Conservation (phyloP, 2,329 filamentous ascomycete species). For the Colletotrichum sansevieriae region DNA sequence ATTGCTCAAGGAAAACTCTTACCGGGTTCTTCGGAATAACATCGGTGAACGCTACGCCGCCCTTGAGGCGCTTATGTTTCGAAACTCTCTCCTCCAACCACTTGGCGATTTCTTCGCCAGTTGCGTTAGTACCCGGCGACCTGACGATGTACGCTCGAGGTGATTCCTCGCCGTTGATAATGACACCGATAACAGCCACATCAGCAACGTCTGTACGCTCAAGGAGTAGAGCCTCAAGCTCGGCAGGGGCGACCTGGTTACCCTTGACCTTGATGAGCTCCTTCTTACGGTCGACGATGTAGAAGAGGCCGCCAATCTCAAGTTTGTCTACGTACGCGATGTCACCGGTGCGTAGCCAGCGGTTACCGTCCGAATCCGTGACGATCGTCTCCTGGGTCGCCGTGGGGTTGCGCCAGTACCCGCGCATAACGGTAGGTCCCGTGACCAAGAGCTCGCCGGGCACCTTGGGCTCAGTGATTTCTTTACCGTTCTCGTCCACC, state of each 20-base stretch:
- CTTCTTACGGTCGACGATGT: constrained; percentile 81
- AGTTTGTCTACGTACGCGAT: constrained; percentile 75
- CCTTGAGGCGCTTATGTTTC: constrained; percentile 75
- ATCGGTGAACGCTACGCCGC: constrained; percentile 77
- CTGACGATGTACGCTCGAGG: constrained; percentile 74
- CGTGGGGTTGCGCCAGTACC: constrained; percentile 80
- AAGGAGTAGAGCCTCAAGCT: constrained; percentile 55
- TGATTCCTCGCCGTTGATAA: constrained; percentile 65
- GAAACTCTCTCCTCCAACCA: constrained; percentile 76
- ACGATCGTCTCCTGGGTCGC: constrained; percentile 73
- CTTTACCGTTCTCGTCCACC: constrained; percentile 67
- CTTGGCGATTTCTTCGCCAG: constrained; percentile 67
- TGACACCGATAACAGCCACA: constrained; percentile 74
- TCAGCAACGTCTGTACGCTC: constrained; percentile 65
- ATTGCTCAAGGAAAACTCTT: constrained; percentile 45
- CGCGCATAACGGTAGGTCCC: constrained; percentile 79
- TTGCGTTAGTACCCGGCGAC: constrained; percentile 58
- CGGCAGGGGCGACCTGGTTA: constrained; percentile 70
- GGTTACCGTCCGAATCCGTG: constrained; percentile 60
- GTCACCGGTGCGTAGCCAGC: constrained; percentile 83
- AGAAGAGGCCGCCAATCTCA: constrained; percentile 62
- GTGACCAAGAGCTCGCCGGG: constrained; percentile 81
- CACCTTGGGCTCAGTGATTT: constrained; percentile 63
- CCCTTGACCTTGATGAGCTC: constrained; percentile 74
- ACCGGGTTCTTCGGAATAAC: constrained; percentile 72